Evolutionary conservation across 176 grass and related monocot genomes (phyloP).

Genomic region (Musa acuminata): DNA sequence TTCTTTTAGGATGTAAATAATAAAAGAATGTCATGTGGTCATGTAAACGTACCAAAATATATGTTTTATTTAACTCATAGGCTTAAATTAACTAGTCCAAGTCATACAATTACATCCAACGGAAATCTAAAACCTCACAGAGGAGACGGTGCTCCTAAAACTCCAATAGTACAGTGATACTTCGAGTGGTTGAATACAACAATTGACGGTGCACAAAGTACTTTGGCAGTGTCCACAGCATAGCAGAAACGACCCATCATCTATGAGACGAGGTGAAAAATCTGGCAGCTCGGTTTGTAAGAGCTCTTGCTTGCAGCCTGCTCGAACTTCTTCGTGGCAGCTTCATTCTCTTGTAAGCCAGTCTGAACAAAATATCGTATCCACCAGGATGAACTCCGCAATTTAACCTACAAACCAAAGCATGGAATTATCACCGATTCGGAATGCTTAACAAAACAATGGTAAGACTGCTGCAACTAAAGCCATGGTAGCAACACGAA

Average conservation of each 20-base stretch:
- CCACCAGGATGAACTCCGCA: slow-evolving; percentile 86
- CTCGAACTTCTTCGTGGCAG: slow-evolving; percentile 72
- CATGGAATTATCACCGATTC: not conserved
- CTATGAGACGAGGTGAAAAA: slow-evolving; percentile 83
- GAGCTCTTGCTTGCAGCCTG: slow-evolving; percentile 45
- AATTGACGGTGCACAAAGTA: not conserved
- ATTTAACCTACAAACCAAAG: slow-evolving; percentile 41
- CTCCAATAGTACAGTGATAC: not conserved
- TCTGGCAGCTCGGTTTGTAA: slow-evolving; percentile 72
- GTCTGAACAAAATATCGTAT: slow-evolving; percentile 87
- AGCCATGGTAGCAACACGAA: not conserved
- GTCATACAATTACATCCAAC: not conserved
- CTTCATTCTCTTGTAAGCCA: slow-evolving; percentile 78
- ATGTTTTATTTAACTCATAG: not conserved
- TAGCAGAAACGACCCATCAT: not conserved
- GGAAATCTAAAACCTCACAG: not conserved
- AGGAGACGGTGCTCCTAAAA: not conserved
- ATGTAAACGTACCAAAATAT: not conserved
- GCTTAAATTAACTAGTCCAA: not conserved
- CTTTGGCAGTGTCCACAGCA: not conserved
- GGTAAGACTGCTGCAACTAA: not conserved
- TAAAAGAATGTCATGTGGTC: no score
- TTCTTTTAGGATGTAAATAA: no score
- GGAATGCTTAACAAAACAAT: not conserved
- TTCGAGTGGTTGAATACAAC: not conserved